Conservation (phyloP, 345 rosid species). For the Cardiospermum halicacabum region DNA sequence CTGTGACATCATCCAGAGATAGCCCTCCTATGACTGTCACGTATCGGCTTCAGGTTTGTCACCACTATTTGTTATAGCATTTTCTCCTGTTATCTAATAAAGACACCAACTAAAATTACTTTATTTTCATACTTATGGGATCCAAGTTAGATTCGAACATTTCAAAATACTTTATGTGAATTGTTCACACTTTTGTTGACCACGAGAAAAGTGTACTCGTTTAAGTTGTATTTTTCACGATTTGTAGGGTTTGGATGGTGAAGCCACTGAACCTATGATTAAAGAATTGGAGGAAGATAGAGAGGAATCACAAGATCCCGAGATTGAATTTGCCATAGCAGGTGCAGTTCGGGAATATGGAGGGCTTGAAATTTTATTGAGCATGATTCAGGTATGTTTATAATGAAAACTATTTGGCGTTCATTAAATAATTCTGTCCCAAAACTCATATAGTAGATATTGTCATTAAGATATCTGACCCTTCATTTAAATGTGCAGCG, state of each 20-base stretch:
- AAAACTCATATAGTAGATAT: too few species aligned
- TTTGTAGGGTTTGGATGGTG: conserved; percentile 93
- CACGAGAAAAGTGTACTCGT: neutral
- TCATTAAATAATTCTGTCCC: too few species aligned
- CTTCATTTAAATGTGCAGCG: conserved; percentile 41
- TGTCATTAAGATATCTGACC: conserved; percentile 3
- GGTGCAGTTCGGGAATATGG: conserved; percentile 94
- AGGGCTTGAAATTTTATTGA: conserved; percentile 85
- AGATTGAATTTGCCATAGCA: conserved; percentile 96
- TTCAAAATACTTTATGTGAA: neutral
- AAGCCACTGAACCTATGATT: conserved; percentile 99
- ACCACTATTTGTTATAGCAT: neutral
- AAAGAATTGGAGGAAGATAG: conserved; percentile 99
- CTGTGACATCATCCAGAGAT: conserved; percentile 60
- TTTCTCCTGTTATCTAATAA: neutral
- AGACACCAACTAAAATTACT: neutral
- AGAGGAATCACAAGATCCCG: conserved; percentile 98
- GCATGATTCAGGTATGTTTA: conserved; percentile 76
- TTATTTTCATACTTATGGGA: neutral
- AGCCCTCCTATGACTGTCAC: conserved; percentile 95
- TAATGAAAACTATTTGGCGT: neutral
- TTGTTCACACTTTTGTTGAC: neutral
- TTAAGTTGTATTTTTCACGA: conserved; percentile 14
- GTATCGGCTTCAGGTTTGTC: conserved; percentile 93
- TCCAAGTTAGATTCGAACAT: neutral